Conservation (phyloP, 495 filamentous ascomycete species). For the Xylaria longipes region DNA sequence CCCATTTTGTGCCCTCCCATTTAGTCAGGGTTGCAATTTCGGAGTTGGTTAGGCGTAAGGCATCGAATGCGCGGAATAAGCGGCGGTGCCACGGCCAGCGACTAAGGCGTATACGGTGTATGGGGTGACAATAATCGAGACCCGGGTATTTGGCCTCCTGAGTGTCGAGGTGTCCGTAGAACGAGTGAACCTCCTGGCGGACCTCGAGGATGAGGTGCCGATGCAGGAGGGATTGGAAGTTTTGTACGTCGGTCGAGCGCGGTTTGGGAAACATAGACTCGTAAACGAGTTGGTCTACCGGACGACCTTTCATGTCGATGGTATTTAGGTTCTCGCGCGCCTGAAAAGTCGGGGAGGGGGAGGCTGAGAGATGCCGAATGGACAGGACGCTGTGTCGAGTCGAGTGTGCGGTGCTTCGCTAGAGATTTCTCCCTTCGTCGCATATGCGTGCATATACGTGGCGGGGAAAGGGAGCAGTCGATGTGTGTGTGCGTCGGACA, state of each 20-base stretch:
- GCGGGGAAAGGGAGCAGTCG: not conserved
- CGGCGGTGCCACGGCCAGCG: conserved; percentile 81
- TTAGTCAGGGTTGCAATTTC: conserved; percentile 83
- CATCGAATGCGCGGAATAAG: conserved; percentile 84
- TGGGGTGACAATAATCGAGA: conserved; percentile 80
- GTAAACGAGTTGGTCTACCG: conserved; percentile 61
- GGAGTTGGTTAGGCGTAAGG: conserved; percentile 71
- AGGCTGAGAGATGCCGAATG: not conserved
- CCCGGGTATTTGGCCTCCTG: conserved; percentile 91
- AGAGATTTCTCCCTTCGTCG: not conserved
- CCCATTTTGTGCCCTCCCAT: conserved; percentile 94
- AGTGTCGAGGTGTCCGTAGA: conserved; percentile 84
- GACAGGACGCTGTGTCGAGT: not conserved
- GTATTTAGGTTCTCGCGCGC: not conserved
- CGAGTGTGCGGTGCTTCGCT: not conserved
- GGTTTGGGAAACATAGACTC: conserved; percentile 62
- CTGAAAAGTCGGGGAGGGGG: not conserved
- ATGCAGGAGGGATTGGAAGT: conserved; percentile 59
- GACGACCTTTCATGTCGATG: conserved; percentile 58
- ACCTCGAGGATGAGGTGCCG: conserved; percentile 85
- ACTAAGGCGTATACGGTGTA: conserved; percentile 82
- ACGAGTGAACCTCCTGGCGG: conserved; percentile 79
- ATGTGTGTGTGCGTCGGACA: not conserved
- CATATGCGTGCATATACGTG: not conserved
- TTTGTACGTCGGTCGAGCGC: conserved; percentile 55